Base-by-base conservation (phyloP, 768 basidiomycete genomes). In the Calocybe gangraenosa region DNA sequence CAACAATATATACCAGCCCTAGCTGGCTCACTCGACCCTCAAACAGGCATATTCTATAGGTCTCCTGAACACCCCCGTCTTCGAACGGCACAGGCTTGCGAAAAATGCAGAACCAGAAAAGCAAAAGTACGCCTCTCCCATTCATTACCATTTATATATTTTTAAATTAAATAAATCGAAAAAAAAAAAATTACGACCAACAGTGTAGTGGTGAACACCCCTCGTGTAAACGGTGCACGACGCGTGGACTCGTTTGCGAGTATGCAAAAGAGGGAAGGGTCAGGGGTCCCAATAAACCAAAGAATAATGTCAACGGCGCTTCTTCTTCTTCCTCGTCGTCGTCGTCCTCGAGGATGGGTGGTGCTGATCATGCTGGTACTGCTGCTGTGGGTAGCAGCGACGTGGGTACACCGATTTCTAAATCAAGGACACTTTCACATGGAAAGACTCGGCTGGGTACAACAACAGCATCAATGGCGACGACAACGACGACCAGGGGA, bases 121-220 rank as follows among this genome's bases (percentile, higher is more conserved):
- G 84, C 82, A 22, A 89, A 88, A 73, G 85, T 86, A 28, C 25
- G 6, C 25, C 25, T 11, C 25, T 11, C 25, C 25, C 25, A 5
- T 28, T 11, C 25, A 11, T 11, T 18, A 3, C 19, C 14, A 15
- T 25, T 20, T 30, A 17, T 10, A 43, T 44, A n/a, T 39, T 46
- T 42, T 46, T 37, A 44, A 39, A 37, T n/a, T 15, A n/a, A n/a
- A n/a, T n/a, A n/a, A n/a, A n/a, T n/a, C n/a, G n/a, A n/a, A n/a
- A n/a, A n/a, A n/a, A n/a, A n/a, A n/a, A n/a, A n/a, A n/a, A n/a
- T n/a, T n/a, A n/a, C 33, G 33, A 17, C 14, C 28, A 8, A 36
- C 58, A 87, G 82, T 88, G 85, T 61, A 81, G 77, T 50, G 84
- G 86, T 32, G 81, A 84, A 28, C 80, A 81, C 42, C 84, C 86